Base-by-base conservation (phyloP, 179 eudicot genomes). In the Beta lomatogona region DNA sequence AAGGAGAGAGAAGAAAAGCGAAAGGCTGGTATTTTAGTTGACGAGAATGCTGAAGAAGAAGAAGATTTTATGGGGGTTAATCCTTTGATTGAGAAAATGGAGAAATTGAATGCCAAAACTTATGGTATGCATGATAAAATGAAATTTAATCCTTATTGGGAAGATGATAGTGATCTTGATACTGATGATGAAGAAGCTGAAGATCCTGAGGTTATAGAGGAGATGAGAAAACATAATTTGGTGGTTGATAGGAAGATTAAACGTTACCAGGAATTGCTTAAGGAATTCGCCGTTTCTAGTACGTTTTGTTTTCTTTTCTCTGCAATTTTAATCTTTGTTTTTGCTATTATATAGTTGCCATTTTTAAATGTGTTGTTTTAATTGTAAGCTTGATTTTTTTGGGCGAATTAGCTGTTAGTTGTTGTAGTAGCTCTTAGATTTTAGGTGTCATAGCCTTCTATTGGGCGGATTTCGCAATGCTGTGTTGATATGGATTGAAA, bases 1-100 rank as follows among this genome's bases (percentile, higher is more conserved):
- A 75, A 18, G 21, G 98, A 95, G 82, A 86, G 90, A 25, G 93
- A 91, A 61, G 94, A 83, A 80, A 88, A 88, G 81, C 65, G 67
- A 60, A 89, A 74, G 77, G 88, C 89, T 0, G 98, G 97, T 1
- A 78, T 93, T 19, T 28, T 81, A 0, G 88, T 92, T 4, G 89
- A 86, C 31, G 92, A 89, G 8, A 41, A 13, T 22, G 91, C 86
- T 1, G 94, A 88, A 74, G 92, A 90, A 16, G 91, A 91, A 6
- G 97, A 90, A 83, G 98, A 94, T 83, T 93, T 58, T 79, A 67
- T 91, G 89, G 97, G 95, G 2, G 92, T 91, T 36, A 88, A 85
- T 5, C 89, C 91, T 18, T 76, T 92, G 46, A 89, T 95, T 79
- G 99, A 87, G 79, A 94, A 90, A 77, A 75, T 89, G 48, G 98